These are phyloP conservation scores for Talaromyces sp. DNA, from an alignment of 2,329 filamentous ascomycete genomes.

Conservation along the genomic window DNA sequence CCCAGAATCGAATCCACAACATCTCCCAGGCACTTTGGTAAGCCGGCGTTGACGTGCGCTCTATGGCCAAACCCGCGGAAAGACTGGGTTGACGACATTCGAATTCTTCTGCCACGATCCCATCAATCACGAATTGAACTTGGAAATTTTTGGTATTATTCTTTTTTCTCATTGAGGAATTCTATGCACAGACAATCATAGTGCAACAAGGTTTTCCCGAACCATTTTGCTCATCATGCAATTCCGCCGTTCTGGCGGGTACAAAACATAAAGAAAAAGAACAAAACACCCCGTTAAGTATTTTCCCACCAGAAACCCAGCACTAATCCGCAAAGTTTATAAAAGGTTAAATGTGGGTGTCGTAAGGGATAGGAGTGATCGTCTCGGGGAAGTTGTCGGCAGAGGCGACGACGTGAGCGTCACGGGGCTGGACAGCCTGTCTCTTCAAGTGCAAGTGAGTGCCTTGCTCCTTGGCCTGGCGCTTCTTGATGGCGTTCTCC, in stretches of 20 bases:
- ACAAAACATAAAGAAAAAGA: conserved; percentile 21
- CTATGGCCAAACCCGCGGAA: background rate
- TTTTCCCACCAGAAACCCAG: conserved; percentile 26
- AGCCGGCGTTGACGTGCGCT: background rate
- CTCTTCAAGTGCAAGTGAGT: conserved; percentile 89
- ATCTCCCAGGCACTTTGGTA: background rate
- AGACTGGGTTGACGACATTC: background rate
- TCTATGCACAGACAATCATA: conserved; percentile 36
- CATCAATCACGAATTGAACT: conserved; percentile 10
- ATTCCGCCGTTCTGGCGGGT: conserved; percentile 27
- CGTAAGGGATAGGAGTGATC: conserved; percentile 86
- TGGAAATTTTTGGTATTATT: conserved; percentile 27
- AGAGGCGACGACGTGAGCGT: conserved; percentile 70
- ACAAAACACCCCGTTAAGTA: conserved; percentile 33
- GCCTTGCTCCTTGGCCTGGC: conserved; percentile 86
- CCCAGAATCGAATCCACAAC: background rate
- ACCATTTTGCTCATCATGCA: conserved; percentile 37
- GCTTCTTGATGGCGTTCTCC: conserved; percentile 88
- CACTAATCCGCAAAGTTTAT: conserved; percentile 21
- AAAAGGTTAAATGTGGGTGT: conserved; percentile 83
- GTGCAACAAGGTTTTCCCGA: conserved; percentile 36
- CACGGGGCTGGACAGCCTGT: conserved; percentile 72
- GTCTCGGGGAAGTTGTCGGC: conserved; percentile 86
- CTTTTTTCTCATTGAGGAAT: conserved; percentile 41
- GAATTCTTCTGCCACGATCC: too few relatives aligned